phyloP scores from a whole-genome alignment of 2,329 filamentous ascomycete species.

The Bimuria novae-zelandiae region DNA sequence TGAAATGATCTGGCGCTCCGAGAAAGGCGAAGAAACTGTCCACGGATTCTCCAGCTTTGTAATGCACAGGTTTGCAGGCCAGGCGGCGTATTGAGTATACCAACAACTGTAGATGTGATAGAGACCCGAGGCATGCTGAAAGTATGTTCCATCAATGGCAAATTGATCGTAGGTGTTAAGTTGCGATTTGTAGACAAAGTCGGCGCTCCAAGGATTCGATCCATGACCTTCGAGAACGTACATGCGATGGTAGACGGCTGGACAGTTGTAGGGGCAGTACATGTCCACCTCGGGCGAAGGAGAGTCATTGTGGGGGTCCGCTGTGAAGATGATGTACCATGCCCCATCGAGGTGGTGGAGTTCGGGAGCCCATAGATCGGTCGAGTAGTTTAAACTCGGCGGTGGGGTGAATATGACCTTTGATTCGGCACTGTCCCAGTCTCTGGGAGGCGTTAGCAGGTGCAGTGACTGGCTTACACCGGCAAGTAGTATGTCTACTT shows the following conservation, averaged over 20 bases:
- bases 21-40: slow-evolving; percentile 53
- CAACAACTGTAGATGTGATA: slow-evolving; percentile 50
- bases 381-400: slow-evolving; percentile 50
- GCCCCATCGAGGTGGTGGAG: slow-evolving; percentile 52
- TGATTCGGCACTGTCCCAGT: slow-evolving; percentile 52
- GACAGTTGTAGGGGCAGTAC: slow-evolving; percentile 55
- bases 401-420: slow-evolving; percentile 51
- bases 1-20: slow-evolving; percentile 54
- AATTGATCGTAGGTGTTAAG: slow-evolving; percentile 59
- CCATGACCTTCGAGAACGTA: slow-evolving; percentile 53
- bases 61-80: slow-evolving; percentile 59
- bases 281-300: slow-evolving; percentile 55
- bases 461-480: too few species aligned
- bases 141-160: slow-evolving; percentile 60
- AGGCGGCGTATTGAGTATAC: slow-evolving; percentile 52
- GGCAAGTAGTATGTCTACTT: too few species aligned
- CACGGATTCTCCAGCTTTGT: slow-evolving; percentile 55
- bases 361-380: slow-evolving; percentile 57
- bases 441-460: slow-evolving; percentile 15
- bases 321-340: slow-evolving; percentile 61
- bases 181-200: slow-evolving; percentile 52
- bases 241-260: slow-evolving; percentile 58
- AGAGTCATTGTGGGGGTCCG: slow-evolving; percentile 53
- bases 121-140: slow-evolving; percentile 46
- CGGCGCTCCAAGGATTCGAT: slow-evolving; percentile 52